A percentile compares a stretch with the other conserved stretches of the same genome.
Conservation (phyloP, 805 yeast genomes). For the Metschnikowia continentalis region DNA sequence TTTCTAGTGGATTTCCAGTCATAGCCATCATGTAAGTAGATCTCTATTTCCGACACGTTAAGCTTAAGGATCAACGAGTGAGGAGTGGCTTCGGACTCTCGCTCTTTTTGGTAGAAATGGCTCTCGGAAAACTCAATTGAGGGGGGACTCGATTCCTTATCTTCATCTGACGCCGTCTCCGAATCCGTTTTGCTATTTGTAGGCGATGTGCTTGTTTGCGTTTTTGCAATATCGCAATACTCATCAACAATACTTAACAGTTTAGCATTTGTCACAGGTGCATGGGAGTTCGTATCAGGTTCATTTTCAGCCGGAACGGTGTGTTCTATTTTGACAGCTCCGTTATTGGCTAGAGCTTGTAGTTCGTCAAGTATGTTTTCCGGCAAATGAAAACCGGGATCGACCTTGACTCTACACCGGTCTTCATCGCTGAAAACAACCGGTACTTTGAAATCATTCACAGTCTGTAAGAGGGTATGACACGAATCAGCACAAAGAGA, state of each 20-base stretch:
- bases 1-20: slow-evolving; percentile 83
- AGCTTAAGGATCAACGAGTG: slow-evolving; percentile 22
- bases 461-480: slow-evolving; percentile 61
- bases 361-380: slow-evolving; percentile 35
- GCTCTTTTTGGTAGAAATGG: slow-evolving; percentile 1
- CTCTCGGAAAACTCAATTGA: slow-evolving; percentile 1
- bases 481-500: slow-evolving; percentile 83
- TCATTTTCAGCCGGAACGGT: background rate
- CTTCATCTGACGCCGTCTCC: background rate
- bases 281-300: background rate
- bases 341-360: background rate
- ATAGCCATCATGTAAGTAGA: slow-evolving; percentile 79
- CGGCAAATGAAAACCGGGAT: slow-evolving; percentile 23
- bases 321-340: background rate
- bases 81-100: background rate
- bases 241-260: background rate
- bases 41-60: slow-evolving; percentile 34
- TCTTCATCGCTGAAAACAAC: slow-evolving; percentile 54
- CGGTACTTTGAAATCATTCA: slow-evolving; percentile 71
- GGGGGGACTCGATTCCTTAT: background rate
- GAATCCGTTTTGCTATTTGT: background rate
- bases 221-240: background rate
- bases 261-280: background rate
- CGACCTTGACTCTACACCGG: slow-evolving; percentile 46
- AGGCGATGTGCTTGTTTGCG: background rate